Percentiles rank a stretch among this genome's conserved stretches.
phyloP scores from a whole-genome alignment of 2,329 filamentous ascomycete genomes.

The Diaporthe nobilis region DNA sequence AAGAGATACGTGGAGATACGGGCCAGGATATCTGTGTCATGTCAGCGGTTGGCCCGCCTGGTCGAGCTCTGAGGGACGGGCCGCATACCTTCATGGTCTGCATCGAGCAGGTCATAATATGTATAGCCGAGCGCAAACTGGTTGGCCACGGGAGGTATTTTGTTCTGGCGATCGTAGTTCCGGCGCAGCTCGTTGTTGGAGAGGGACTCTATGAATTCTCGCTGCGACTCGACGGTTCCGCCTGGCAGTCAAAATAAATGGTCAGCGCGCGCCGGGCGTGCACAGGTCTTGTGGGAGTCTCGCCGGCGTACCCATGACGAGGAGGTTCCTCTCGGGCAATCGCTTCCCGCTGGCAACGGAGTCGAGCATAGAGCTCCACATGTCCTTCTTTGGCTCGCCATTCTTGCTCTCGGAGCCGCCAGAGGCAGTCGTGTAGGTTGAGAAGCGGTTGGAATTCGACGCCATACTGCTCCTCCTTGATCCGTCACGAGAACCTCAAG shows the following conservation, averaged over 20 bases:
- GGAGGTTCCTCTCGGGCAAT: constrained; percentile 90
- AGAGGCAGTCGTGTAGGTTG: constrained; percentile 68
- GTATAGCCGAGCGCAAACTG: constrained; percentile 94
- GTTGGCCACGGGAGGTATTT: constrained; percentile 86
- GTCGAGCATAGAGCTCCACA: constrained; percentile 96
- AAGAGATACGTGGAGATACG: constrained; percentile 91
- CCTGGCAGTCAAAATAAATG: constrained; percentile 63
- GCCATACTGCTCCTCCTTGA: constrained; percentile 49
- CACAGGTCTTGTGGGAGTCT: constrained; percentile 13
- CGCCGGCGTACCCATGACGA: constrained; percentile 79
- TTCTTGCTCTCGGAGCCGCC: constrained; percentile 68
- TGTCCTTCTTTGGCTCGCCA: constrained; percentile 84
- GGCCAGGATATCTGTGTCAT: constrained; percentile 82
- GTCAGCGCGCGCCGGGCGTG: constrained; percentile 19
- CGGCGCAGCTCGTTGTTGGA: constrained; percentile 68
- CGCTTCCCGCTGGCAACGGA: constrained; percentile 90
- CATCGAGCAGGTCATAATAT: constrained; percentile 93
- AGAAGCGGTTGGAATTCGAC: constrained; percentile 68
- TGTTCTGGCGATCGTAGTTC: constrained; percentile 67
- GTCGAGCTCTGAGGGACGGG: not conserved
- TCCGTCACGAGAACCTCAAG: constrained; percentile 37
- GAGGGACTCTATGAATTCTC: constrained; percentile 82
- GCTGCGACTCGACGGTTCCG: constrained; percentile 85
- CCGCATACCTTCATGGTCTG: constrained; percentile 90
- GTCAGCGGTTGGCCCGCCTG: constrained; percentile 40